Evolutionary conservation across 805 yeast genomes (phyloP).

Genomic region (Jamesozyma spencerorum): DNA sequence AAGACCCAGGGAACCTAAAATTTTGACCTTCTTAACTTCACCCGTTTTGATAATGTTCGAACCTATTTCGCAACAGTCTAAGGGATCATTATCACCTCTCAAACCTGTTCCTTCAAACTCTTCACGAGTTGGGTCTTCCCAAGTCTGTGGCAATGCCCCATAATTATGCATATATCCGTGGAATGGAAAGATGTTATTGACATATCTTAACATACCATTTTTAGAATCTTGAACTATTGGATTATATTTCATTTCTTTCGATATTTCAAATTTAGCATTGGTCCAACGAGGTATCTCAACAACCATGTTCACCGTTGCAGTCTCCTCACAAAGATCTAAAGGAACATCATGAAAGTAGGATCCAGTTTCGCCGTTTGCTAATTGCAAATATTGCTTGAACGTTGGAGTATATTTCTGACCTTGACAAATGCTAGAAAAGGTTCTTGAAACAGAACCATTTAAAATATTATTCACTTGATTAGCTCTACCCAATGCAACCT

Average conservation of each 20-base stretch:
- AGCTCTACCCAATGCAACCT: no score
- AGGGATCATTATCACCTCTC: slow-evolving; percentile 88
- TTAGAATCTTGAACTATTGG: slow-evolving; percentile 76
- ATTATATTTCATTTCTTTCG: slow-evolving; percentile 46
- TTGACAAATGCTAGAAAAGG: slow-evolving; percentile 11
- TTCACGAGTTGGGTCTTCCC: slow-evolving; percentile 82
- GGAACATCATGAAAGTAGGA: slow-evolving; percentile 73
- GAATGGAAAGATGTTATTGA: slow-evolving; percentile 70
- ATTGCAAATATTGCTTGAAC: slow-evolving; percentile 38
- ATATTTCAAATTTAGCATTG: slow-evolving; percentile 75
- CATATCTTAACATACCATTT: slow-evolving; percentile 61
- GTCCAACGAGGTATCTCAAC: slow-evolving; percentile 77
- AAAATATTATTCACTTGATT: no score
- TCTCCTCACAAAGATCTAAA: slow-evolving; percentile 33
- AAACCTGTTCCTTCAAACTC: slow-evolving; percentile 36
- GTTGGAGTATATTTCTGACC: slow-evolving; percentile 34
- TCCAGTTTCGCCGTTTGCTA: slow-evolving; percentile 38
- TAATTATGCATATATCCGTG: slow-evolving; percentile 82
- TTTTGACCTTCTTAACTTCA: slow-evolving; percentile 54
- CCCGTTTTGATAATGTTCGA: slow-evolving; percentile 49
- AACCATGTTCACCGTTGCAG: slow-evolving; percentile 50
- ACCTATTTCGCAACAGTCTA: slow-evolving; percentile 91
- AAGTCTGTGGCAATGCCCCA: slow-evolving; percentile 87
- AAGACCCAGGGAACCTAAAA: slow-evolving; percentile 68
- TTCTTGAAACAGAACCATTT: no score